phyloP scores from a whole-genome alignment of 2,329 filamentous ascomycete genomes.

The Trichoderma oligosporum region DNA sequence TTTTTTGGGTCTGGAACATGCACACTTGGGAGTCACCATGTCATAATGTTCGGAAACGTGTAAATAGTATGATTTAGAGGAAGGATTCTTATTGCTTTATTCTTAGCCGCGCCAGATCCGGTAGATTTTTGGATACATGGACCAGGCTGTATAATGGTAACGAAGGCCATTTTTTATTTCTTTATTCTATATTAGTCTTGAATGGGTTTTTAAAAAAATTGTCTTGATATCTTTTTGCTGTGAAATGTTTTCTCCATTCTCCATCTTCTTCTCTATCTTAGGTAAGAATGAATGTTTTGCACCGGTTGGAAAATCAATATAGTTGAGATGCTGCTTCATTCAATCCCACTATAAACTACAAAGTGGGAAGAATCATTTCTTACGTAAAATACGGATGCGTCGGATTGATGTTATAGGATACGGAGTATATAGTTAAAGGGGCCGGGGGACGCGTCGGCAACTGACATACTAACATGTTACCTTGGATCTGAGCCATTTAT shows the following conservation, averaged over 20 bases:
- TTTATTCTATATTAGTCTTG: conserved; percentile 16
- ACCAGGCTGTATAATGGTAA: conserved; percentile 13
- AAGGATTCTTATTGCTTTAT: conserved; percentile 14
- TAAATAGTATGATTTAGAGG: conserved; percentile 19
- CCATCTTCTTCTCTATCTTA: too few relatives aligned
- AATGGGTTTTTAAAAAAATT: conserved; percentile 13
- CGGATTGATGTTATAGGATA: not conserved
- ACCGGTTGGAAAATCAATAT: too few relatives aligned
- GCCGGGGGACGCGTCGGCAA: too few relatives aligned
- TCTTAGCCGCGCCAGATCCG: conserved; percentile 9
- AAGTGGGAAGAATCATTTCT: too few relatives aligned
- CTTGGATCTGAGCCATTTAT: too few relatives aligned
- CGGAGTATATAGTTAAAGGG: too few relatives aligned
- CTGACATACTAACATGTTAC: too few relatives aligned
- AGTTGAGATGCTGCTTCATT: too few relatives aligned
- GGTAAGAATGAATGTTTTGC: too few relatives aligned
- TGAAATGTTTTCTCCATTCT: not conserved
- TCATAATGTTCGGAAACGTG: conserved; percentile 15
- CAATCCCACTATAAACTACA: too few relatives aligned
- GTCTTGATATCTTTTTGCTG: not conserved
- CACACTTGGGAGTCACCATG: conserved; percentile 10
- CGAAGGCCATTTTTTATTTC: conserved; percentile 16
- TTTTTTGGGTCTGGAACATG: conserved; percentile 14
- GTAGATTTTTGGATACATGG: conserved; percentile 9
- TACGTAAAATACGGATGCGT: not conserved